Conservation (phyloP, 2,329 filamentous ascomycete species). For the Aspergillus texensis region DNA sequence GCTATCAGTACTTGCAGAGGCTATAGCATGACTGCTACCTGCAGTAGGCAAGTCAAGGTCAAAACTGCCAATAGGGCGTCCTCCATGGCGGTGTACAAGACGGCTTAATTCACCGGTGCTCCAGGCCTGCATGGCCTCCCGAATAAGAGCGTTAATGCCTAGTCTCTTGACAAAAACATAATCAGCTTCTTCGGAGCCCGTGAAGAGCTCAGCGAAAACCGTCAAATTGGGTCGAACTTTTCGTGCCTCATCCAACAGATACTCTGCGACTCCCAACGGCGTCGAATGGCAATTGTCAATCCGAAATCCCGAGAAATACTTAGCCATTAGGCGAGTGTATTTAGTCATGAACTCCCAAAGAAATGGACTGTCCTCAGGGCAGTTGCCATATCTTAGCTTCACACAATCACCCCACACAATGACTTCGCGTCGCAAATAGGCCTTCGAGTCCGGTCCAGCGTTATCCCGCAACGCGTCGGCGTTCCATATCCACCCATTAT, state of each 20-base stretch:
- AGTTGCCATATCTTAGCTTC: slow-evolving; percentile 85
- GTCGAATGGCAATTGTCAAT: slow-evolving; percentile 99
- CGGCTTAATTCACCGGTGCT: slow-evolving; percentile 89
- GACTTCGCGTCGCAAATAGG: slow-evolving; percentile 94
- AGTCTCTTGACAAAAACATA: slow-evolving; percentile 94
- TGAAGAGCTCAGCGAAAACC: slow-evolving; percentile 93
- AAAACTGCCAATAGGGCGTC: slow-evolving; percentile 93
- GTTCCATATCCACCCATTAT: slow-evolving; percentile 99
- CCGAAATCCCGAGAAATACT: slow-evolving; percentile 91
- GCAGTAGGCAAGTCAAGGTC: slow-evolving; percentile 84
- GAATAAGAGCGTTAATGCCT: slow-evolving; percentile 86
- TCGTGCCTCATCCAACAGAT: slow-evolving; percentile 92
- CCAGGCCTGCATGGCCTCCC: slow-evolving; percentile 99
- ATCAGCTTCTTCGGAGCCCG: slow-evolving; percentile 92
- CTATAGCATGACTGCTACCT: slow-evolving; percentile 52
- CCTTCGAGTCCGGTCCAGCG: slow-evolving; percentile 82
- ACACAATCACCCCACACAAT: slow-evolving; percentile 99
- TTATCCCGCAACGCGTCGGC: slow-evolving; percentile 94
- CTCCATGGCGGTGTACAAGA: slow-evolving; percentile 89
- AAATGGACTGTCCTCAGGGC: slow-evolving; percentile 83
- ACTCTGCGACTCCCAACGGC: slow-evolving; percentile 89
- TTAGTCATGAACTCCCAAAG: slow-evolving; percentile 95
- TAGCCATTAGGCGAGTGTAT: slow-evolving; percentile 89
- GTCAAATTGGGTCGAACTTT: slow-evolving; percentile 84
- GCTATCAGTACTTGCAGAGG: slow-evolving; percentile 32